Base-by-base conservation (phyloP, 441 rosid genomes). In the Iberis amara region DNA sequence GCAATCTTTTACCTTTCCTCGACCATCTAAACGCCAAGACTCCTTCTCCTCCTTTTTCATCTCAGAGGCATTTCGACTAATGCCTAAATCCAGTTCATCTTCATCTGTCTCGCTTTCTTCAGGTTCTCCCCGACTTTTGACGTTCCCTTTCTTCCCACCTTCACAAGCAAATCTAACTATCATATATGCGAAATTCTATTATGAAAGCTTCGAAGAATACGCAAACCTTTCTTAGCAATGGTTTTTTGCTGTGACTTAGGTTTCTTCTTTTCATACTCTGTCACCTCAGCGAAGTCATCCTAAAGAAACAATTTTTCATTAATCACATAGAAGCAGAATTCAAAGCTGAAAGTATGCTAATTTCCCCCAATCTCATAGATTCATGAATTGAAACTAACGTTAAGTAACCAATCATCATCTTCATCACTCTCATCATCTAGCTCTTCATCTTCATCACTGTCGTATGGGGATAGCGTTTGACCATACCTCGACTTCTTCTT, bases 281-380 rank as follows among this genome's bases (percentile, higher is more conserved):
- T 23, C 8, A 76, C 71, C 78, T 87, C 90, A 8, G 96, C 89
- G 64, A 83, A 81, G 52, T 81, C 89, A 50, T 83, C 89, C 98
- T 90, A 78, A 30, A 68, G 41, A 53, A 44, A 9, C 52, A 28
- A 15, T 14, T 28, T 1, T 7, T 28, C 8, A 28, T 28, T 28
- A 28, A 28, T 7, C 6, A 4, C 32, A 28, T 4, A 28, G 32
- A 28, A 28, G 32, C 32, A 4, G 45, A 51, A 14, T 18, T n/a
- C 32, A 61, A 18, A 43, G 39, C 58, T 43, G 21, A 11, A 39
- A 15, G 6, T 27, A 7, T 11, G 28, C 31, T 4, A 8, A 47
- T 35, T 47, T 38, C 14, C 32, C 45, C 35, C 28, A 51, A 51
- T 14, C 8, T 2, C 27, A 32, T 2, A 49, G 21, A 21, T 11